phyloP scores from a whole-genome alignment of 2,329 filamentous ascomycete species.

The Pseudohalonectria lignicola region DNA sequence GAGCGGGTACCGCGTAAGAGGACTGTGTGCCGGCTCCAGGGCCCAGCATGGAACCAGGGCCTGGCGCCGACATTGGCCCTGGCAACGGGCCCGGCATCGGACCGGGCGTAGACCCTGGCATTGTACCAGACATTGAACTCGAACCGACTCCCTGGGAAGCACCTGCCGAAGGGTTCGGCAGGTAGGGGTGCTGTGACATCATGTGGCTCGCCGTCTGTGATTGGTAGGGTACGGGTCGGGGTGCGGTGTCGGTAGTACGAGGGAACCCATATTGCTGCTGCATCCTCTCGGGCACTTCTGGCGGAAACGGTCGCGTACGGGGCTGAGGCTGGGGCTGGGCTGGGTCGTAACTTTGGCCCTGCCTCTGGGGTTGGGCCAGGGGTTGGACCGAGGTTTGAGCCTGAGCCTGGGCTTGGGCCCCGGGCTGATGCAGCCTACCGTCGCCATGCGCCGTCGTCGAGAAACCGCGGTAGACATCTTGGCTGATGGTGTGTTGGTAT shows the following conservation, averaged over 20 bases:
- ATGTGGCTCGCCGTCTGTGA: constrained; percentile 18
- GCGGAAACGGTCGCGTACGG: constrained; percentile 23
- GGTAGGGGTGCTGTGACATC: constrained; percentile 17
- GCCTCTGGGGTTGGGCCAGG: background rate
- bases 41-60: constrained; percentile 2
- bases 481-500: constrained; percentile 27
- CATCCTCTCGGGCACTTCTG: constrained; percentile 26
- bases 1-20: constrained; percentile 9
- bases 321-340: constrained; percentile 13
- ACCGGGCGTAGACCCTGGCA: background rate
- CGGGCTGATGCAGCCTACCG: constrained; percentile 15
- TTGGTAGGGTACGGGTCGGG: constrained; percentile 18
- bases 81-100: background rate
- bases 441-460: constrained; percentile 21
- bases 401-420: background rate
- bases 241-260: constrained; percentile 21
- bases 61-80: constrained; percentile 5
- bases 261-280: constrained; percentile 27
- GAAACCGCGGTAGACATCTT: constrained; percentile 39
- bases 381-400: background rate
- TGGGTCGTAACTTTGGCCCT: background rate
- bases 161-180: constrained; percentile 5
- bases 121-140: too few relatives aligned
- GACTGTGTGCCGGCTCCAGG: constrained; percentile 7
- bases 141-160: too few relatives aligned